Evolutionary conservation across 2,329 filamentous ascomycete species (phyloP).

Genomic region (Botrytis aclada): DNA sequence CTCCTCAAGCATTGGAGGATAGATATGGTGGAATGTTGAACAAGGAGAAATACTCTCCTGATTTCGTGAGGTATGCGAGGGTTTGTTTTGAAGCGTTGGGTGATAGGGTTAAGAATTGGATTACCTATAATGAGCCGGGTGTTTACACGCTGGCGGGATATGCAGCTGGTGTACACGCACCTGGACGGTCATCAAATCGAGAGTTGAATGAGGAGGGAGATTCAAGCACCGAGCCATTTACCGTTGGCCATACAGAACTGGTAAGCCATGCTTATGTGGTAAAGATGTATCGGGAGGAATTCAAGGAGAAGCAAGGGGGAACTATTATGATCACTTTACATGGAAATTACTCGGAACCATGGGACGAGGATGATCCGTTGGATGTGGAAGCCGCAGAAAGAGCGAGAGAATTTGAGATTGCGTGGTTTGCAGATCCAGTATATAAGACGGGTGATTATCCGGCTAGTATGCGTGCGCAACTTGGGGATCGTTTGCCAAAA

Average conservation of each 20-base stretch:
- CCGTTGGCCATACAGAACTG: constrained; percentile 74
- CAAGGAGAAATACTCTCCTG: constrained; percentile 74
- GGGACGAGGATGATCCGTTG: constrained; percentile 69
- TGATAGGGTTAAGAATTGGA: constrained; percentile 78
- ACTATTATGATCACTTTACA: constrained; percentile 84
- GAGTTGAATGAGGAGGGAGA: constrained; percentile 67
- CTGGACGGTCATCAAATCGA: constrained; percentile 74
- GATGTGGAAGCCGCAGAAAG: constrained; percentile 73
- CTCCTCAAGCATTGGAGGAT: constrained; percentile 74
- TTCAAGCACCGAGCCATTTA: constrained; percentile 74
- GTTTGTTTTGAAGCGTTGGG: constrained; percentile 67
- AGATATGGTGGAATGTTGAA: constrained; percentile 78
- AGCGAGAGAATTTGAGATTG: constrained; percentile 81
- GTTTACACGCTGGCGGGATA: constrained; percentile 79
- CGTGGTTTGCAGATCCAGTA: constrained; percentile 82
- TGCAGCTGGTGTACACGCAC: constrained; percentile 71
- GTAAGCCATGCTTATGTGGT: constrained; percentile 78
- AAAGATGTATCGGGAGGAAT: constrained; percentile 76
- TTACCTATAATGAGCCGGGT: constrained; percentile 87
- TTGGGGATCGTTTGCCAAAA: constrained; percentile 71
- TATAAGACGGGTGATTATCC: constrained; percentile 76
- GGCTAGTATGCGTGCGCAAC: constrained; percentile 75
- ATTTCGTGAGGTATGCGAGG: constrained; percentile 75
- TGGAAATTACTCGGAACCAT: constrained; percentile 63
- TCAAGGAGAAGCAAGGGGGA: constrained; percentile 67